Conservation (phyloP, 2,329 filamentous ascomycete genomes). For the Fusarium verticillioides region DNA sequence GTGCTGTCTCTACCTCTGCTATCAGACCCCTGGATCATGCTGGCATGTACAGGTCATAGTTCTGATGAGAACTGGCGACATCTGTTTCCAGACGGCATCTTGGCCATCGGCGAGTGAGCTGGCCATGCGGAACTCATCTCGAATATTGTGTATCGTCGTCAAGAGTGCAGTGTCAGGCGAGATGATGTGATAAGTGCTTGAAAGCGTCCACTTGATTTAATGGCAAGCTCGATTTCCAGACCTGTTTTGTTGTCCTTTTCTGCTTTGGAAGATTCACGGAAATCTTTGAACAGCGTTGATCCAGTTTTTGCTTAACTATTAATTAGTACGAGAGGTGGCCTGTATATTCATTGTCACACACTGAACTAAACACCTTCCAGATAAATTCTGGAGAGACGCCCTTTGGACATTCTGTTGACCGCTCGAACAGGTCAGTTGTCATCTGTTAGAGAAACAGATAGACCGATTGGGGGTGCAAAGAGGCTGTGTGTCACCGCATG, state of each 20-base stretch:
- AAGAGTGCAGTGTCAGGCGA: rapidly evolving
- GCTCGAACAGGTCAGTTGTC: not conserved
- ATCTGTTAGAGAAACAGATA: no score
- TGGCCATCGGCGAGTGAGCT: no score
- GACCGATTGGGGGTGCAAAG: not conserved
- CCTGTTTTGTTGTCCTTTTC: rapidly evolving
- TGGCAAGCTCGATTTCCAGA: not conserved
- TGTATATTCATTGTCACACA: rapidly evolving
- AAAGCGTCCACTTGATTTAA: not conserved
- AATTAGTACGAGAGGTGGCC: rapidly evolving
- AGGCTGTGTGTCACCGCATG: rapidly evolving
- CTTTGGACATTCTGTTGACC: no score
- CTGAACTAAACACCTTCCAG: no score
- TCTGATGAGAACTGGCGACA: not conserved
- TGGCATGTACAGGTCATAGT: no score
- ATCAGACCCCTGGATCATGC: rapidly evolving
- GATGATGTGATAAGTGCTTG: not conserved
- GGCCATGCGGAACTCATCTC: not conserved
- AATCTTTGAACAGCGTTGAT: not conserved
- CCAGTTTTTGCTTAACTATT: rapidly evolving
- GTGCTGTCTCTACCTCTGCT: not conserved
- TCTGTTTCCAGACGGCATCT: not conserved
- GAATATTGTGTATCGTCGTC: rapidly evolving
- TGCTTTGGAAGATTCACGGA: rapidly evolving
- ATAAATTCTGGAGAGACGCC: not conserved